Conservation (phyloP, 345 rosid species). For the Eutrema heterophyllum region DNA sequence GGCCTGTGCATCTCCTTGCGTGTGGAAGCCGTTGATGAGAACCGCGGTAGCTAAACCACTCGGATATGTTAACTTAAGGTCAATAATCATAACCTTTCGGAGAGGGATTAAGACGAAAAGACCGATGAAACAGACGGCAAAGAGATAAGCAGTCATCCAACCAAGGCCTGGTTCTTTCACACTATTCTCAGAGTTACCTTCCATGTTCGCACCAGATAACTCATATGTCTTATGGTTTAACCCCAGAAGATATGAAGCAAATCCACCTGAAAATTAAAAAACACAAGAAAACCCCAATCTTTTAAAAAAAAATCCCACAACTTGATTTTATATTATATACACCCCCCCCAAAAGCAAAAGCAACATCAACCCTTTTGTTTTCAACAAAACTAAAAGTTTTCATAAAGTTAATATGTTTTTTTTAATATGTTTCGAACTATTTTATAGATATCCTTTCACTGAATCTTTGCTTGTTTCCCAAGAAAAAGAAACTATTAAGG, state of each 20-base stretch:
- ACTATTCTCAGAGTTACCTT: constrained; percentile 60
- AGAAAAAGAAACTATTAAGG: background rate
- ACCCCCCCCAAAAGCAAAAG: constrained; percentile 10
- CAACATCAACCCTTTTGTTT: constrained; percentile 4
- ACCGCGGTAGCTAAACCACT: constrained; percentile 94
- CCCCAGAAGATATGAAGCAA: constrained; percentile 88
- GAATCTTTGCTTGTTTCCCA: constrained; percentile 1
- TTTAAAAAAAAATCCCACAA: background rate
- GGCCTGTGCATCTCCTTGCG: constrained; percentile 68
- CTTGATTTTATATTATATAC: background rate
- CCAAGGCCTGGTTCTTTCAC: constrained; percentile 87
- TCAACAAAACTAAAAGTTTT: constrained; percentile 1
- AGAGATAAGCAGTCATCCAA: constrained; percentile 91
- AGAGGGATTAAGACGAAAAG: constrained; percentile 92
- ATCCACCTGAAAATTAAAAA: constrained; percentile 56
- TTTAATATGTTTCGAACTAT: background rate
- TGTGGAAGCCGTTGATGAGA: constrained; percentile 93
- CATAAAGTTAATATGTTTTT: background rate
- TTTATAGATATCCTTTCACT: background rate
- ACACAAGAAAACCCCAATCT: background rate
- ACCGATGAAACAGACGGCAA: constrained; percentile 84
- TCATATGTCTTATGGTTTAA: constrained; percentile 75
- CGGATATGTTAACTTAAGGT: constrained; percentile 78
- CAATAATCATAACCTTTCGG: constrained; percentile 84
- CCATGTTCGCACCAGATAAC: constrained; percentile 60